phyloP scores from a whole-genome alignment of 768 basidiomycete genomes.

The Lepiota brunneoincarnata region DNA sequence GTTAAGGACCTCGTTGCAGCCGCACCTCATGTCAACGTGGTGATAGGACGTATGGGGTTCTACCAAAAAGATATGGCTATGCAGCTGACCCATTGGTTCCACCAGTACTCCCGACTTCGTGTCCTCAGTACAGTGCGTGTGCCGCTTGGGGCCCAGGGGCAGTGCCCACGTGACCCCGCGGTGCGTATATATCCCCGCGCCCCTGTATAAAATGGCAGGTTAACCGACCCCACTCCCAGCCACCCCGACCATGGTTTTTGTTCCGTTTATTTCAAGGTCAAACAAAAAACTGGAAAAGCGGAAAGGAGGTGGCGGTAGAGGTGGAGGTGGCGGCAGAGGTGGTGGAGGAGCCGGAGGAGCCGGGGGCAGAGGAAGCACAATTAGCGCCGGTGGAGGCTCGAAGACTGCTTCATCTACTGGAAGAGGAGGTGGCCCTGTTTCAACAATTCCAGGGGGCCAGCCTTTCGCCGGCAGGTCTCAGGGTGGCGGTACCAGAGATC shows the following conservation, averaged over 20 bases:
- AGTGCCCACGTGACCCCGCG: too few relatives aligned
- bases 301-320: slow-evolving; percentile 26
- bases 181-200: too few relatives aligned
- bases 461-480: slow-evolving; percentile 42
- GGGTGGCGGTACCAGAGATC: slow-evolving; percentile 50
- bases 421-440: slow-evolving; percentile 26
- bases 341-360: slow-evolving; percentile 11
- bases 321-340: slow-evolving; percentile 15
- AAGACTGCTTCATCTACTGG: slow-evolving; percentile 25
- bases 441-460: slow-evolving; percentile 41
- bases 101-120: too few relatives aligned
- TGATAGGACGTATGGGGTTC: too few relatives aligned
- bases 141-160: too few relatives aligned
- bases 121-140: too few relatives aligned
- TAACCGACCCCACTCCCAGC: background rate
- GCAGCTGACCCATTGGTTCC: too few relatives aligned
- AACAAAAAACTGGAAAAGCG: slow-evolving; percentile 19
- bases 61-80: too few relatives aligned
- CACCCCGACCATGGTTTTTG: slow-evolving; percentile 17
- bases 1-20: too few relatives aligned
- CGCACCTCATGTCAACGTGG: too few relatives aligned
- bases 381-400: slow-evolving; percentile 14
- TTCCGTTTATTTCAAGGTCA: slow-evolving; percentile 25
- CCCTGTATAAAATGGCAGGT: background rate
- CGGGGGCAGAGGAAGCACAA: slow-evolving; percentile 16